Conservation (phyloP, 1,284 basidiomycete species). For the Rhodotorula sp. region DNA sequence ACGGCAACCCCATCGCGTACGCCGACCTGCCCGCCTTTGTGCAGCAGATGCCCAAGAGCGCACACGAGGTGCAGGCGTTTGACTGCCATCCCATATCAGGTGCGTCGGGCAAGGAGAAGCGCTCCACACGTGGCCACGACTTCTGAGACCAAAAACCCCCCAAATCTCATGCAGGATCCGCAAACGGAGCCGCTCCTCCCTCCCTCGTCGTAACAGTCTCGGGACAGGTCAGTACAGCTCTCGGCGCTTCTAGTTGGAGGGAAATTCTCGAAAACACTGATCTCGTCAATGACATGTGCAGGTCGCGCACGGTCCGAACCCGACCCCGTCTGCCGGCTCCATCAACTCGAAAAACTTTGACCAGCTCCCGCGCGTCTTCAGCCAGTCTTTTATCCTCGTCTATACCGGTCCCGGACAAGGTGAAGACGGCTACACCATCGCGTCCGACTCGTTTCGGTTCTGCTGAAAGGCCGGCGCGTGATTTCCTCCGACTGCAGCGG, state of each 20-base stretch:
- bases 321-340: constrained; percentile 51
- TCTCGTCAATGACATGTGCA: constrained; percentile 20
- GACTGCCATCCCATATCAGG: constrained; percentile 84
- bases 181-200: constrained; percentile 17
- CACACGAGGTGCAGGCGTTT: constrained; percentile 76
- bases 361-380: constrained; percentile 74
- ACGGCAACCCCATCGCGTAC: constrained; percentile 74
- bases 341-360: constrained; percentile 59
- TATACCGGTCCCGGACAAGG: background rate
- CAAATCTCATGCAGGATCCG: constrained; percentile 16
- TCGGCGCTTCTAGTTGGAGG: background rate
- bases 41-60: constrained; percentile 40
- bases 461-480: constrained; percentile 3
- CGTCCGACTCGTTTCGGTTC: constrained; percentile 35
- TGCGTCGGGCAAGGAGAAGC: constrained; percentile 47
- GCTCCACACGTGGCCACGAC: background rate
- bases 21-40: constrained; percentile 56
- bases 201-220: constrained; percentile 33
- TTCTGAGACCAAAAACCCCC: background rate
- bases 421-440: constrained; percentile 23
- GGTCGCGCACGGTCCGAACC: constrained; percentile 66
- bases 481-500: background rate
- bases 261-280: background rate
- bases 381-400: constrained; percentile 73
- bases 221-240: constrained; percentile 19